Conservation (phyloP, 2,329 filamentous ascomycete genomes). For the Penicillium vulpinum region DNA sequence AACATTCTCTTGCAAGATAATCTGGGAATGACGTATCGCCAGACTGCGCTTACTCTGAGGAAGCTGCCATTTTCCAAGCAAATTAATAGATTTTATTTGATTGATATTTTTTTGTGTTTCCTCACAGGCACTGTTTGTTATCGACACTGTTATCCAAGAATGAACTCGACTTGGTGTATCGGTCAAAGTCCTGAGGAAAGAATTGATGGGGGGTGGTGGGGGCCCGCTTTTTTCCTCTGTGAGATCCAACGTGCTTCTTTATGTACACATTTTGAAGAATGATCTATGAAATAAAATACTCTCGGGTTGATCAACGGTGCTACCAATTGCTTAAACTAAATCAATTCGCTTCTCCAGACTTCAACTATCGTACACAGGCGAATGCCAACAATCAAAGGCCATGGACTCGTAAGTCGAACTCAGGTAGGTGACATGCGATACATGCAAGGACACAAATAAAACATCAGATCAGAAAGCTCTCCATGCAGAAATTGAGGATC, state of each 20-base stretch:
- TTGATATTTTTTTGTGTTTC: background rate
- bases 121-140: background rate
- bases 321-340: conserved; percentile 8
- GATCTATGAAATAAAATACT: background rate
- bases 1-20: background rate
- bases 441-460: conserved; percentile 15
- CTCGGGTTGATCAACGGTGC: background rate
- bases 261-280: background rate
- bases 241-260: background rate
- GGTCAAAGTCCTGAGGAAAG: conserved; percentile 14
- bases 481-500: conserved; percentile 12
- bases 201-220: conserved; percentile 24
- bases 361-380: conserved; percentile 27
- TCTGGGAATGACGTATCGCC: conserved; percentile 2
- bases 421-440: conserved; percentile 11
- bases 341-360: conserved; percentile 19
- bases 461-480: conserved; percentile 8
- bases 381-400: conserved; percentile 15
- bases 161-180: conserved; percentile 13
- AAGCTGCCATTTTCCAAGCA: background rate
- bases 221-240: conserved; percentile 22
- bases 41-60: conserved; percentile 5
- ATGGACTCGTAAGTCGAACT: conserved; percentile 8
- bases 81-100: background rate
- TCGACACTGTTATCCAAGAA: background rate